A percentile compares a stretch with the other conserved stretches of the same genome.
phyloP scores from a whole-genome alignment of 192 early-diverging fungal genomes.

The Physocladia obscura region DNA sequence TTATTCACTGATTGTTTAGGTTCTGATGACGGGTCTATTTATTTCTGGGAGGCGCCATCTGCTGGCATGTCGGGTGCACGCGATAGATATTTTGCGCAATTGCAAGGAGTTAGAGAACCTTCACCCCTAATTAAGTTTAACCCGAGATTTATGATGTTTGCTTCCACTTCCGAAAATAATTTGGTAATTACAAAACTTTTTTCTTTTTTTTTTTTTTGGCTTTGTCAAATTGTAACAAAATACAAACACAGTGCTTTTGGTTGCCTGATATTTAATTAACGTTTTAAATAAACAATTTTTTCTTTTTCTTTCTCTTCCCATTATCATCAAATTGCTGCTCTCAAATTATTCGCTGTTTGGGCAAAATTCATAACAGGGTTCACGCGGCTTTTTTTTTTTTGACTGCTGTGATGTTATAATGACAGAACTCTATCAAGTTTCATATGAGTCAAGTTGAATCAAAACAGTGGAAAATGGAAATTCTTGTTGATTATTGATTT shows the following conservation, averaged over 20 bases:
- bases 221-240: not conserved
- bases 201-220: not conserved
- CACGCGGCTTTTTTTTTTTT: too few species aligned
- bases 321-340: too few species aligned
- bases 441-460: too few species aligned
- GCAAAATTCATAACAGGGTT: too few species aligned
- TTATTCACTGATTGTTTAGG: too few species aligned
- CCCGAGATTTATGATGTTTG: constrained; percentile 75
- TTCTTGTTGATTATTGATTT: too few species aligned
- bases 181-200: constrained; percentile 53
- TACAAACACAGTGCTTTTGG: constrained; percentile 21
- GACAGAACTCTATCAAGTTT: too few species aligned
- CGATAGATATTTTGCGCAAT: constrained; percentile 4
- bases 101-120: constrained; percentile 46
- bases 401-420: too few species aligned
- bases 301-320: not conserved
- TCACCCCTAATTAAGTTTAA: constrained; percentile 68
- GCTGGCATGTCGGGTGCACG: not conserved
- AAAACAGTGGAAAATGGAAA: too few species aligned
- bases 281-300: not conserved
- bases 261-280: not conserved
- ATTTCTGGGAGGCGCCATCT: constrained; percentile 64
- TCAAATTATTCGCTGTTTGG: too few species aligned
- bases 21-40: constrained; percentile 63
- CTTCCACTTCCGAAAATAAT: constrained; percentile 55